These are phyloP conservation scores for Phytophthora podocarpi DNA, from an alignment of 352 stramenopile species.

Conservation along the genomic window DNA sequence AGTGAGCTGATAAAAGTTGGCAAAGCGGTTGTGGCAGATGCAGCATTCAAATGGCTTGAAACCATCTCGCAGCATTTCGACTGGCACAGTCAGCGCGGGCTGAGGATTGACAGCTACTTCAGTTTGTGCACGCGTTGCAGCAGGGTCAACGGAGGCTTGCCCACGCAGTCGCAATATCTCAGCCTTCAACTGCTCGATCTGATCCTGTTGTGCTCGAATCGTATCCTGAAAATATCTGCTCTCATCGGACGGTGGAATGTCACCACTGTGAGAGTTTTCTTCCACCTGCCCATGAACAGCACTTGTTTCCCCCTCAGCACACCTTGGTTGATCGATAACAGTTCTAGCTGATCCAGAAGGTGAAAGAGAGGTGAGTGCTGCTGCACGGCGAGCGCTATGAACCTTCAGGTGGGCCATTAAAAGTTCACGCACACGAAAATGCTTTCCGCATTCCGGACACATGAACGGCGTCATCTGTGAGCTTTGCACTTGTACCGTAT, in stretches of 20 bases:
- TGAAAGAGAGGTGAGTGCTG: conserved; percentile 15
- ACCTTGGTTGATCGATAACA: conserved; percentile 6
- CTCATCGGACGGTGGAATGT: conserved; percentile 8
- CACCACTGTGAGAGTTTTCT: not conserved
- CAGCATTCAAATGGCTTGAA: conserved; percentile 72
- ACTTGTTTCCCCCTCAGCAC: not conserved
- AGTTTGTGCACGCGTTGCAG: not conserved
- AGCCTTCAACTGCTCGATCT: conserved; percentile 49
- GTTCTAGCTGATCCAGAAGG: conserved; percentile 12
- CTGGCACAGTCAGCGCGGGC: conserved; percentile 44
- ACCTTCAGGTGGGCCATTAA: conserved; percentile 35
- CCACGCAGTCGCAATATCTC: conserved; percentile 42
- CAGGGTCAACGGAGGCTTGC: conserved; percentile 12
- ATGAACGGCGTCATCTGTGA: conserved; percentile 11
- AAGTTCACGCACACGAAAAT: conserved; percentile 36
- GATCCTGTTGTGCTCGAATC: conserved; percentile 47
- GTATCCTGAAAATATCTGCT: conserved; percentile 38
- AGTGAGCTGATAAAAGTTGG: conserved; percentile 76
- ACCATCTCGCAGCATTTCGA: conserved; percentile 61
- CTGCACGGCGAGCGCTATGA: conserved; percentile 19
- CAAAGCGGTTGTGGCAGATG: conserved; percentile 57
- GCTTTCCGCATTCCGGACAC: conserved; percentile 36
- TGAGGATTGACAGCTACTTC: conserved; percentile 8
- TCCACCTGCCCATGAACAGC: not conserved
- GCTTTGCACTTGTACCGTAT: not conserved